Base-by-base conservation (phyloP, 1,284 basidiomycete genomes). In the Irpex sp. region DNA sequence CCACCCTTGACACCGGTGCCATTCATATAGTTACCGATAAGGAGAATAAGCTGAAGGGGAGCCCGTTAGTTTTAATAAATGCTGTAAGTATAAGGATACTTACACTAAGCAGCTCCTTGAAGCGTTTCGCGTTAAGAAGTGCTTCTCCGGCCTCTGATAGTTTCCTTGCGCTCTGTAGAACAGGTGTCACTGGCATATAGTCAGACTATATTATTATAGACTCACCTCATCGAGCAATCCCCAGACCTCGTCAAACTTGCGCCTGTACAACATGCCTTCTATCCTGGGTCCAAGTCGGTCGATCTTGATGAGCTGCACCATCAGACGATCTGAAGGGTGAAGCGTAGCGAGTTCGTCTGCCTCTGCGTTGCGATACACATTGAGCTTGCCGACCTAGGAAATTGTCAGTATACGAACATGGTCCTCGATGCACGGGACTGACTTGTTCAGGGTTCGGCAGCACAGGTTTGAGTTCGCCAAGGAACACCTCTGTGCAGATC, bases 21-120 rank as follows among this genome's bases (percentile, higher is more conserved):
- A 74, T 99, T 99, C 88, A 99, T 95, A 75, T 95, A 99, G 76
- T 99, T 99, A 65, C 97, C 97, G 72, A 99, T 88, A 69, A 97
- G 85, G 9, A 99, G 85, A 67, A 99, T 97, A 56, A 98, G 82
- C 92, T 95, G 66, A 5, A 57, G 58, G 55, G 19, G 17, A 49
- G 19, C 36, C 47, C 6, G 13, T 26, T 64, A 58, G 5, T 21
- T 58, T 71, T 36, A 74, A 65, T 59, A 17, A 70, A 54, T 56
- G 49, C 7, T 38, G 6, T 15, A 21, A 51, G 38, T n/a, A 52
- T 61, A 57, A 72, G 49, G 47, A 59, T 67, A 68, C 87, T 68
- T 71, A 93, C 93, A 68, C 86, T 93, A 54, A 95, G 84, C 38
- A 97, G 77, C 72, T 96, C 92, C 70, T 94, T 94, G 81, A 98